Conservation (phyloP, 2,329 filamentous ascomycete genomes). For the Xylariales sp. region DNA sequence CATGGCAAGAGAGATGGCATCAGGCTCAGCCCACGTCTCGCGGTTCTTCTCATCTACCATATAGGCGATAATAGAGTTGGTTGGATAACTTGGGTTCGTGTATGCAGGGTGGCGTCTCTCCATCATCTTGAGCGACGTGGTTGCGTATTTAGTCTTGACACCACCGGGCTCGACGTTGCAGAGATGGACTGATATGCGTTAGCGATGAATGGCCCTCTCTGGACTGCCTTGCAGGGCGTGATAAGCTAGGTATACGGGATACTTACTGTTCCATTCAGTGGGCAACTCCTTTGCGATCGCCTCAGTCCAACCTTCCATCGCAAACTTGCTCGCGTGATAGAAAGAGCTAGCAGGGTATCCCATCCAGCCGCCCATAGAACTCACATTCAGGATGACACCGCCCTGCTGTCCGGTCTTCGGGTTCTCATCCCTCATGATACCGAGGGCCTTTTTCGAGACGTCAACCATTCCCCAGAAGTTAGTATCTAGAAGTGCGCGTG, state of each 20-base stretch:
- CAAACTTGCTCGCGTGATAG: slow-evolving; percentile 20
- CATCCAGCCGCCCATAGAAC: slow-evolving; percentile 43
- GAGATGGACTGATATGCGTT: slow-evolving; percentile 37
- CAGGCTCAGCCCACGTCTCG: slow-evolving; percentile 28
- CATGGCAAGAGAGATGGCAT: slow-evolving; percentile 31
- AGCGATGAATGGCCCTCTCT: too few species aligned
- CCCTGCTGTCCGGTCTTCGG: slow-evolving; percentile 29
- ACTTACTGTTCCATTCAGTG: slow-evolving; percentile 18
- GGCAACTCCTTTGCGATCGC: slow-evolving; percentile 15
- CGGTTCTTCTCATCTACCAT: slow-evolving; percentile 19
- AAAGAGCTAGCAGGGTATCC: slow-evolving; percentile 21
- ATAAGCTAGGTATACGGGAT: too few species aligned
- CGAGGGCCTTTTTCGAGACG: slow-evolving; percentile 32
- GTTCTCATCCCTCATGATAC: slow-evolving; percentile 32
- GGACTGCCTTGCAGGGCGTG: too few species aligned
- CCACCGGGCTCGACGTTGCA: slow-evolving; percentile 38
- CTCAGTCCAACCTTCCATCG: slow-evolving; percentile 17
- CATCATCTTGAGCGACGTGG: slow-evolving; percentile 22
- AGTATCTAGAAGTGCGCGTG: slow-evolving; percentile 34
- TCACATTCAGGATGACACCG: slow-evolving; percentile 51
- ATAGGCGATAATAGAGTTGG: slow-evolving; percentile 24
- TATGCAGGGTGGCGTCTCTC: slow-evolving; percentile 36
- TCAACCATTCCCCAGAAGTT: slow-evolving; percentile 38
- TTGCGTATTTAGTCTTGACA: slow-evolving; percentile 31
- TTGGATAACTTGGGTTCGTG: slow-evolving; percentile 22